These are phyloP conservation scores for Neurospora sp. DNA, from an alignment of 495 filamentous ascomycete species.

Conservation along the genomic window DNA sequence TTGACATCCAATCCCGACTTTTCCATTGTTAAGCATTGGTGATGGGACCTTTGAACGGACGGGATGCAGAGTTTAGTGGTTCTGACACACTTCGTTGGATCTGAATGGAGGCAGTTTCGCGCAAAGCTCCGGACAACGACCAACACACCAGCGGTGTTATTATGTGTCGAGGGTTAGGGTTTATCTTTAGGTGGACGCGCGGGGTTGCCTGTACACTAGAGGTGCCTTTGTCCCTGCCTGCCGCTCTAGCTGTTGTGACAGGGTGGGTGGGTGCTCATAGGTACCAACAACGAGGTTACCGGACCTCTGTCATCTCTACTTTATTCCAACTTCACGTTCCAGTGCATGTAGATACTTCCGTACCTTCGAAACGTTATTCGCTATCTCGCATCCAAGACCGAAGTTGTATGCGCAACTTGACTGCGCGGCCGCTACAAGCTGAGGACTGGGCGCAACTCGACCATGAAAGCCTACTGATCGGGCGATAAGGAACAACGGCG, in stretches of 20 bases:
- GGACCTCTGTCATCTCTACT: background rate
- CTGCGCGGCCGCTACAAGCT: background rate
- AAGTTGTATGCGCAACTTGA: background rate
- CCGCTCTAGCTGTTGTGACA: background rate
- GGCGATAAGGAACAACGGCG: background rate
- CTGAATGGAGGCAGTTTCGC: background rate
- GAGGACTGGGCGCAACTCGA: background rate
- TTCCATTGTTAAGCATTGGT: background rate
- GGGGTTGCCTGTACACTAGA: background rate
- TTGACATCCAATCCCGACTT: no score
- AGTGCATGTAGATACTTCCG: background rate
- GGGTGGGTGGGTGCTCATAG: background rate
- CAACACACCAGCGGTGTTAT: no score
- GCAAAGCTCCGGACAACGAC: no score
- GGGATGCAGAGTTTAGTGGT: background rate
- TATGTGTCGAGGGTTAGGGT: background rate
- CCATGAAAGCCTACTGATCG: background rate
- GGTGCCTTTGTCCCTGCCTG: background rate
- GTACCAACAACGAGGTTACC: background rate
- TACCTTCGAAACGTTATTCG: background rate
- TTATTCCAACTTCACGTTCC: background rate
- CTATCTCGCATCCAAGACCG: background rate
- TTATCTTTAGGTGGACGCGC: background rate
- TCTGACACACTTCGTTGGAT: background rate
- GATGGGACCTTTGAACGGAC: background rate